Base-by-base conservation (phyloP, 169 alveolate genomes). In the Plasmodium fragile region DNA sequence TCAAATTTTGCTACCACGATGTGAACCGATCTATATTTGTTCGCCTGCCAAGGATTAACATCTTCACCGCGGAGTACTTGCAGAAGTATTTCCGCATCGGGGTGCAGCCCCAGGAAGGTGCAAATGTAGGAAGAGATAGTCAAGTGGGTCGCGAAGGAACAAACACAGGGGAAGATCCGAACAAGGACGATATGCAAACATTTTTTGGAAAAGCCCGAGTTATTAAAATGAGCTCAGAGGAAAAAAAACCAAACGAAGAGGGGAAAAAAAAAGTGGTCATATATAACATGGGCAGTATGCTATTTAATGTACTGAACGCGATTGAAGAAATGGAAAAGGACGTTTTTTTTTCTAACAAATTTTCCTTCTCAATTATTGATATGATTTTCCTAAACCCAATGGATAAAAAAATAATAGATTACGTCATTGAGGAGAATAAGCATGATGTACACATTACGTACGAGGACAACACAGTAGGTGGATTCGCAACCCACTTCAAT, bases 221-320 rank as follows among this genome's bases (percentile, higher is more conserved):
- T n/a, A 85, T 85, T 65, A 55, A 85, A 85, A 73, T 85, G 81
- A 77, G 71, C 36, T n/a, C 45, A 32, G 39, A 13, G 36, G 30
- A 34, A 65, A 53, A 55, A 7, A 4, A 36, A 82, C 10, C 59
- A 65, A 32, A 30, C 39, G 32, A 32, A 77, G 59, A 30, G 1
- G 36, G 52, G 28, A 72, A 75, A 49, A 85, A 75, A 22, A 73
- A 52, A 75, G 85, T 85, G 8, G 18, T 32, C 30, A 85, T 85
- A 22, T 85, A 75, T 75, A 85, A 85, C 55, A 85, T 85, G 93
- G 93, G 93, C 13, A 85, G 93, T 43, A 85, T 85, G 93, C 59
- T 85, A 52, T 85, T 45, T 45, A 85, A 85, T 85, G 84, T 85
- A 3, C 45, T 85, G 41, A 85, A 85, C 69, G 93, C 93, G 7